Conservation (phyloP, 2,329 filamentous ascomycete genomes). For the Mariannaea sp. region DNA sequence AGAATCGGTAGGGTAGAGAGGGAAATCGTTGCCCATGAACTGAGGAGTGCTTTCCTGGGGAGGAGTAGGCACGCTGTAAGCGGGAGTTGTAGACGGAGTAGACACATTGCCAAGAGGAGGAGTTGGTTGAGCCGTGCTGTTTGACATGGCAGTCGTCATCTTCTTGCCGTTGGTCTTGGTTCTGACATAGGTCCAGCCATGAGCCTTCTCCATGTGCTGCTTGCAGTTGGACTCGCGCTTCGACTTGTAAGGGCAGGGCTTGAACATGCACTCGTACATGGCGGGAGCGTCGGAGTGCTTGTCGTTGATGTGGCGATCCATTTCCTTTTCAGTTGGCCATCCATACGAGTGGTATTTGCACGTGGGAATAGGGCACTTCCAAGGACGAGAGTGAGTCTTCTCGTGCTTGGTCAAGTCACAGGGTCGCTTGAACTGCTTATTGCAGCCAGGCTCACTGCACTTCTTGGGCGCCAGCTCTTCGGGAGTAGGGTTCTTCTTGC, state of each 20-base stretch:
- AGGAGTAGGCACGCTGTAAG: slow-evolving; percentile 61
- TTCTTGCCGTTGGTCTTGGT: slow-evolving; percentile 89
- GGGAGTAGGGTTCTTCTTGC: slow-evolving; percentile 88
- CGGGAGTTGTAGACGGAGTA: slow-evolving; percentile 62
- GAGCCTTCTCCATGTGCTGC: slow-evolving; percentile 98
- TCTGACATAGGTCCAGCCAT: slow-evolving; percentile 87
- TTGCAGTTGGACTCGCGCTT: slow-evolving; percentile 98
- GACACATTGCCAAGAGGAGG: slow-evolving; percentile 66
- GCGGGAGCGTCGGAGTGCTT: slow-evolving; percentile 83
- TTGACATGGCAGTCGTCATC: slow-evolving; percentile 48
- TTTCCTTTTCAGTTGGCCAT: slow-evolving; percentile 97
- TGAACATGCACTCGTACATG: slow-evolving; percentile 82
- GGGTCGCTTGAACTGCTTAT: slow-evolving; percentile 93
- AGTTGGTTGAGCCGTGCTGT: slow-evolving; percentile 56
- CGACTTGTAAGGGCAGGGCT: slow-evolving; percentile 88
- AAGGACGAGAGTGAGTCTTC: slow-evolving; percentile 95
- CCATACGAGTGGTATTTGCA: slow-evolving; percentile 92
- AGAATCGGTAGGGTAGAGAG: slow-evolving; percentile 52
- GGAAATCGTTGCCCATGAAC: slow-evolving; percentile 50
- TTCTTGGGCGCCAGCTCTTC: slow-evolving; percentile 81
- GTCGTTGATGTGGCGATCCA: slow-evolving; percentile 94
- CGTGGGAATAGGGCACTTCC: slow-evolving; percentile 81
- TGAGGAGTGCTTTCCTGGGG: slow-evolving; percentile 52
- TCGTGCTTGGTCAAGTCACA: slow-evolving; percentile 98
- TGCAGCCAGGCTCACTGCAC: slow-evolving; percentile 76